phyloP scores from a whole-genome alignment of 1,284 basidiomycete genomes.

The Irpex sp. region DNA sequence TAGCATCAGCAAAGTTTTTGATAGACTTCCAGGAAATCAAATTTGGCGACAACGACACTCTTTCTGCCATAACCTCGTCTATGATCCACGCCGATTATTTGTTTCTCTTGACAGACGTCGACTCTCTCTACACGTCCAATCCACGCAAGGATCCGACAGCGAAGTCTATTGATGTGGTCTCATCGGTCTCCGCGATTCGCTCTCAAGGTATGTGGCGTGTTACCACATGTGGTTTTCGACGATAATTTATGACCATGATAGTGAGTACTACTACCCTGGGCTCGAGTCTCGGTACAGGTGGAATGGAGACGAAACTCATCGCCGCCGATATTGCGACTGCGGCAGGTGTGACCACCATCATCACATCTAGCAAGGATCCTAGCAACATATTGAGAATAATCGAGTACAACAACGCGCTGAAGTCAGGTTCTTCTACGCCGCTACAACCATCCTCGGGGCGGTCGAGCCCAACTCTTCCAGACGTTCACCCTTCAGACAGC shows the following conservation, averaged over 20 bases:
- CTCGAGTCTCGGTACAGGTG: constrained; percentile 92
- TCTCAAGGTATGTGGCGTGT: constrained; percentile 58
- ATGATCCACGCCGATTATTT: constrained; percentile 98
- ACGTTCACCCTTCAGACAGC: not conserved
- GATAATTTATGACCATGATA: constrained; percentile 26
- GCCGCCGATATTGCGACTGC: constrained; percentile 97
- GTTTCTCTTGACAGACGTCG: constrained; percentile 96
- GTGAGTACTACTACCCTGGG: constrained; percentile 92
- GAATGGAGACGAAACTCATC: constrained; percentile 99
- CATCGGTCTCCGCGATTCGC: constrained; percentile 81
- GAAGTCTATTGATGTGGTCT: constrained; percentile 77
- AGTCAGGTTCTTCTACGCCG: constrained; percentile 28
- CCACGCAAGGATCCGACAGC: constrained; percentile 88
- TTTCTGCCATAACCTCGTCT: constrained; percentile 94
- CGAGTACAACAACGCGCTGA: constrained; percentile 56
- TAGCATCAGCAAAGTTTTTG: not conserved
- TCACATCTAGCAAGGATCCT: constrained; percentile 82
- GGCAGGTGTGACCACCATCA: constrained; percentile 93
- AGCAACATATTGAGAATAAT: constrained; percentile 82
- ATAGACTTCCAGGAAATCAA: constrained; percentile 80
- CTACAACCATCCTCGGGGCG: constrained; percentile 31
- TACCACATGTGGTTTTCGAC: not conserved
- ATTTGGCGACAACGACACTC: constrained; percentile 99
- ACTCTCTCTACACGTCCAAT: constrained; percentile 94
- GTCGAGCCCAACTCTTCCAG: constrained; percentile 30